Base-by-base conservation (phyloP, 176 grass and related monocot species). In the Thalia dealbata region DNA sequence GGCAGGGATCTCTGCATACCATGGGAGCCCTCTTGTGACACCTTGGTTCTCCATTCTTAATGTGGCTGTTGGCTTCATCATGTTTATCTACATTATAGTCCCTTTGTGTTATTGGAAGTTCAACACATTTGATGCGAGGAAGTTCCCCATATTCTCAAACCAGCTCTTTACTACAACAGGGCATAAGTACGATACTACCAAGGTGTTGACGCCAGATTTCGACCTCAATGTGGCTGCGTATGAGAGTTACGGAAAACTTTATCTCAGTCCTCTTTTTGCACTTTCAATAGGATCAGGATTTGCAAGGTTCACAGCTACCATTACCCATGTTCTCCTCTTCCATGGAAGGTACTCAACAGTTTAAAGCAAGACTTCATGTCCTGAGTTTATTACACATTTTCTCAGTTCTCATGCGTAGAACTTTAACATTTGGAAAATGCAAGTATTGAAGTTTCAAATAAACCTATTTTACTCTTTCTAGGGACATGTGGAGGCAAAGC, bases 31-130 rank as follows among this genome's bases (percentile, higher is more conserved):
- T 45, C 54, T 79, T 10, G 77, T 69, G 67, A 71, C 77, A 4
- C 77, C 77, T 16, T 99, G 95, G 95, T 81, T 89, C 58, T 99
- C 95, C 78, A 99, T 99, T 80, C 85, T 91, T 75, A 99, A 99
- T 74, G 83, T 87, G 0, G 95, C 90, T 18, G 83, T 61, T 3
- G 95, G 95, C 6, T 99, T 99, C 87, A 86, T 99, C 83, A 88
- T 99, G 83, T 99, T 99, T 83, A 88, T 99, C 85, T 99, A 99
- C 83, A 44, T 99, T 68, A 93, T 99, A 61, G 81, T 99, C 18
- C 95, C 95, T 42, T 63, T 99, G 64, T 93, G 95, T 84, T 99
- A 99, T 78, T 99, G 95, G 95, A 85, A 78, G 61, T 99, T 81
- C 82, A 84, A 99, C 87, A 93, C 95, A n/a, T 99, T 99, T 64